Conservation (phyloP, 225 moss, liverwort and hornwort genomes). For the Bryum argenteum region DNA sequence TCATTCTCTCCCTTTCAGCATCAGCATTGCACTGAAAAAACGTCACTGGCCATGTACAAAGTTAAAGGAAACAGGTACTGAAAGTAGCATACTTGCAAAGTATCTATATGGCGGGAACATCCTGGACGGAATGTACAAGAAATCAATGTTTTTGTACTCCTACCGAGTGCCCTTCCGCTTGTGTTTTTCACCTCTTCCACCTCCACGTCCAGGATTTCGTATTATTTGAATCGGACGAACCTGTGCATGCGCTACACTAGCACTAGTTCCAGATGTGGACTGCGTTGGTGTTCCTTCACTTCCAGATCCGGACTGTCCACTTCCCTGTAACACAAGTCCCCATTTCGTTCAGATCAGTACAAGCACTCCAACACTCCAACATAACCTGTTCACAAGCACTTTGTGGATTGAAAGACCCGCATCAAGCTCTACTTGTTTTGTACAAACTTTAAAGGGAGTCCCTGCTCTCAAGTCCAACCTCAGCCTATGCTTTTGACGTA, state of each 20-base stretch:
- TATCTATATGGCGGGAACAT: not conserved
- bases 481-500: slow-evolving; percentile 7
- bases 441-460: not conserved
- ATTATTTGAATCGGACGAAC: slow-evolving; percentile 84
- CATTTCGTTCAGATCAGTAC: slow-evolving; percentile 22
- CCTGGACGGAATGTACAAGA: not conserved
- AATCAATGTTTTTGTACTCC: not conserved
- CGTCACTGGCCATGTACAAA: slow-evolving; percentile 19
- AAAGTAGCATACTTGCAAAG: slow-evolving; percentile 1
- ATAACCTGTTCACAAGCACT: not conserved
- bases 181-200: slow-evolving; percentile 85
- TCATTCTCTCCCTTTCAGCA: not conserved
- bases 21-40: not conserved
- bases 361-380: not conserved
- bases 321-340: slow-evolving; percentile 41
- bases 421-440: not conserved
- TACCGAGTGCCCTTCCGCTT: slow-evolving; percentile 81
- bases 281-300: slow-evolving; percentile 66
- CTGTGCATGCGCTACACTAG: slow-evolving; percentile 79
- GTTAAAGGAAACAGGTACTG: slow-evolving; percentile 4
- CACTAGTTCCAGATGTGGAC: slow-evolving; percentile 57
- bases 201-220: slow-evolving; percentile 75
- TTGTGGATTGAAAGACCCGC: not conserved
- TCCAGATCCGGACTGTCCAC: slow-evolving; percentile 64
- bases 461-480: slow-evolving; percentile 6